A percentile compares a stretch with the other conserved stretches of the same genome.
These are phyloP conservation scores for Euphrasia arctica DNA, from an alignment of 305 asterid genomes.

Conservation along the genomic window DNA sequence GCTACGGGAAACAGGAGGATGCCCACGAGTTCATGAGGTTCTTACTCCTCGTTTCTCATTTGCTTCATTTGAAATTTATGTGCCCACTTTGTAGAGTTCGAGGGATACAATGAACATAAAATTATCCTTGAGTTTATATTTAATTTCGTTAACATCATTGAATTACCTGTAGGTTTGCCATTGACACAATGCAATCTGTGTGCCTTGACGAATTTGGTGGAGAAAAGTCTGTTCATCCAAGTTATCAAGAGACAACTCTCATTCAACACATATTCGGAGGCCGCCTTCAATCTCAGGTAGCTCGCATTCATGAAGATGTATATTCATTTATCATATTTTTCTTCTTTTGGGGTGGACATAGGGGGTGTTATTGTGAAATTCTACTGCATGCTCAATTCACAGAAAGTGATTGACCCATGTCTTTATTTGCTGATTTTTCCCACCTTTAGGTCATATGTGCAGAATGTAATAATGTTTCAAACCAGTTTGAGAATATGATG, in stretches of 20 bases:
- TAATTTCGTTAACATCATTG: constrained; percentile 3
- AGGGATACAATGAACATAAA: too few species aligned
- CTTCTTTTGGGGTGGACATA: background rate
- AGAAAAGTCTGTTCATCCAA: constrained; percentile 79
- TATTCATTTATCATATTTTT: background rate
- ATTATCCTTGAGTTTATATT: too few species aligned
- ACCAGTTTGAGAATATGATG: constrained; percentile 96
- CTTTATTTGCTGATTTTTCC: constrained; percentile 24
- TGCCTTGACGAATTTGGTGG: constrained; percentile 98
- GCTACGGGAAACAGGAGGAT: constrained; percentile 96
- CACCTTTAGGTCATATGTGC: constrained; percentile 77
- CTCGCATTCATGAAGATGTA: constrained; percentile 4
- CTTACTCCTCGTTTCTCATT: constrained; percentile 6
- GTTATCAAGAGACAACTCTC: constrained; percentile 84
- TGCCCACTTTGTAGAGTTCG: constrained; percentile 1
- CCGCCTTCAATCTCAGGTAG: constrained; percentile 91
- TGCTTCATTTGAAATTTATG: constrained; percentile 2
- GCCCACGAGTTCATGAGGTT: constrained; percentile 99
- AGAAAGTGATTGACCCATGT: constrained; percentile 1
- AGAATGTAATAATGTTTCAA: constrained; percentile 75
- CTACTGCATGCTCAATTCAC: background rate
- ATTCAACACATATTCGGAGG: constrained; percentile 99
- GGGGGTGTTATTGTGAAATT: background rate
- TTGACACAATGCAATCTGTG: constrained; percentile 92
- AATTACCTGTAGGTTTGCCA: constrained; percentile 70